Base-by-base conservation (phyloP, 2,329 filamentous ascomycete genomes). In the Fusarium anthophilum region DNA sequence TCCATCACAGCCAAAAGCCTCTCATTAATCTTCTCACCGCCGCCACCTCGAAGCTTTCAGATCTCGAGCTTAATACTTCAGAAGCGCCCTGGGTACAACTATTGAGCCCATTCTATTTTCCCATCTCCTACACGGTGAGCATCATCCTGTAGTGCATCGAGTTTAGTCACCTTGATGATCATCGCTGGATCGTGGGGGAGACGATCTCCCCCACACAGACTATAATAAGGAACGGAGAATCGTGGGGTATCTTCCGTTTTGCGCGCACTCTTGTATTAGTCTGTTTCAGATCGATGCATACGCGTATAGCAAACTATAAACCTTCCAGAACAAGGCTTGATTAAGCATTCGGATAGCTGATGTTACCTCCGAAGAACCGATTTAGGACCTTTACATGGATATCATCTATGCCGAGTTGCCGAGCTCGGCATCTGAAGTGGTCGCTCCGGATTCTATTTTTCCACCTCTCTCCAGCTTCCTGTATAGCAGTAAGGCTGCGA, bases 401-500 rank as follows among this genome's bases (percentile, higher is more conserved):
- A 5, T 1, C 28, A 10, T 7, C 11, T 14, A 24, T 51, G 28
- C 47, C 28, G 47, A 24, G 15, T 13, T 32, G 15, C 47, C 28
- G 28, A 51, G 22, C 3, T 10, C 28, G 47, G 47, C 28, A 51
- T 18, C 0, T 51, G 47, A 24, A 14, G 22, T 18, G 22, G 15
- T 32, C 4, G 15, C 11, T 10, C 8, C 22, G 47, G 28, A 24
- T 8, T 32, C 28, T 24, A 18, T 51, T n/a, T n/a, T 24, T 20
- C 22, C 22, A 51, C 15, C 47, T 32, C 15, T 24, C 47, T 18
- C 5, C 3, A 50, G 47, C 28, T 50, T 50, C 1, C 2, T 12
- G 1, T 30, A n/a, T 1, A 50, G 28, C 0, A 3, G 10, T 13
- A 3, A 32, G n/a, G 9, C 28, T 12, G 1, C 14, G 0, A 13